A percentile compares a stretch with the other conserved stretches of the same genome.
Evolutionary conservation across 129 eudicot genomes (phyloP).

Genomic region (Smallanthus sonchifolius): DNA sequence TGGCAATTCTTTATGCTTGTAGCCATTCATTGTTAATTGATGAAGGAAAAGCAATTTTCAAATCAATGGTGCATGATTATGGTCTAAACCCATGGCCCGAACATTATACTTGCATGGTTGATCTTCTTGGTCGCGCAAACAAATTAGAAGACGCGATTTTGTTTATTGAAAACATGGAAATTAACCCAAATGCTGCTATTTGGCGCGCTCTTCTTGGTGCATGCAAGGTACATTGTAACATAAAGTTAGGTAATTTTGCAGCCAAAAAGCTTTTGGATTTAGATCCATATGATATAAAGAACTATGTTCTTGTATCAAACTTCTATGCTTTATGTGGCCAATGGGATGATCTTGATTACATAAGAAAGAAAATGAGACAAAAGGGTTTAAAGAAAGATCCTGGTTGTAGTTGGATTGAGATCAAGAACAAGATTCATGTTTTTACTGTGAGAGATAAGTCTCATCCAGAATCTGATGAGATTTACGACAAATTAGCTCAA

Average conservation of each 20-base stretch:
- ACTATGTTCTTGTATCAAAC: slow-evolving; percentile 77
- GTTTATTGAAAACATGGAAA: slow-evolving; percentile 54
- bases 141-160: slow-evolving; percentile 59
- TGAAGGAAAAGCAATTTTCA: slow-evolving; percentile 53
- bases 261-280: slow-evolving; percentile 58
- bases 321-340: slow-evolving; percentile 48
- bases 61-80: slow-evolving; percentile 46
- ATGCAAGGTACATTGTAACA: slow-evolving; percentile 53
- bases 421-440: slow-evolving; percentile 54
- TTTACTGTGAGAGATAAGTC: slow-evolving; percentile 63
- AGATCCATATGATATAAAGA: slow-evolving; percentile 59
- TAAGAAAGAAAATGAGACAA: slow-evolving; percentile 61
- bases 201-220: slow-evolving; percentile 88
- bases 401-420: slow-evolving; percentile 96
- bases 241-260: slow-evolving; percentile 59
- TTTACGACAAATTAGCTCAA: slow-evolving; percentile 44
- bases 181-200: slow-evolving; percentile 55
- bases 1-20: slow-evolving; percentile 81
- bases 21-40: slow-evolving; percentile 70
- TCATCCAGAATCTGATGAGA: slow-evolving; percentile 58
- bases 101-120: slow-evolving; percentile 82
- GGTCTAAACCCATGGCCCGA: slow-evolving; percentile 80
- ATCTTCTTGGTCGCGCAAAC: slow-evolving; percentile 79
- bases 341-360: slow-evolving; percentile 67
- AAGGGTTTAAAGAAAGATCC: slow-evolving; percentile 78